Evolutionary conservation across 371 early-diverging fungal species (phyloP).

Genomic region (Mucor racemosus): DNA sequence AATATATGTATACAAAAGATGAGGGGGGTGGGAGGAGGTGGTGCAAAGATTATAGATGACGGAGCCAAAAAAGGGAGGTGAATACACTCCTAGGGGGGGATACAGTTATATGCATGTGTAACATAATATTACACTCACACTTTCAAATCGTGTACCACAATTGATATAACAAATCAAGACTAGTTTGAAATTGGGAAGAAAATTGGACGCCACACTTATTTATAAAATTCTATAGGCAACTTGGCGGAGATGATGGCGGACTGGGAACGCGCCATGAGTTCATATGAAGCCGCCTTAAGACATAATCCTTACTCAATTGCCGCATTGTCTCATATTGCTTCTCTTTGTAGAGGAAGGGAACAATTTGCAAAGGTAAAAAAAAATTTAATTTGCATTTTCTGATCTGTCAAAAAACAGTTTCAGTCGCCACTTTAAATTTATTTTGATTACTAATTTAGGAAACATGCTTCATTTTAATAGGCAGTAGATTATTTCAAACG

Average conservation of each 20-base stretch:
- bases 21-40: constrained; percentile 4
- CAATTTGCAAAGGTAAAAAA: constrained; percentile 57
- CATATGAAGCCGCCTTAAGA: constrained; percentile 87
- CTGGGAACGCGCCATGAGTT: constrained; percentile 77
- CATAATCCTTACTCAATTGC: constrained; percentile 88
- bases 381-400: background rate
- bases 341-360: constrained; percentile 72
- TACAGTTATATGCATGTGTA: constrained; percentile 12
- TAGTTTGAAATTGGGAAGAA: constrained; percentile 6
- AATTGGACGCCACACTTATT: constrained; percentile 24
- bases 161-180: constrained; percentile 10
- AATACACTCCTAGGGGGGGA: constrained; percentile 9
- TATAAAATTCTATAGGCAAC: constrained; percentile 44
- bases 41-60: constrained; percentile 16
- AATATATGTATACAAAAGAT: constrained; percentile 5
- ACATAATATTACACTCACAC: constrained; percentile 7
- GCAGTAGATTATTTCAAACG: constrained; percentile 48
- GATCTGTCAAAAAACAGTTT: background rate
- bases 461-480: background rate
- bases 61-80: constrained; percentile 23
- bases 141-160: constrained; percentile 6
- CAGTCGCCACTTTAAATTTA: background rate
- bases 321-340: constrained; percentile 77
- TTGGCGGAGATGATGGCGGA: constrained; percentile 82
- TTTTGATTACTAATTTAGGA: background rate